These are phyloP conservation scores for Saturnispora ahearnii DNA, from an alignment of 805 yeast species.

Conservation along the genomic window DNA sequence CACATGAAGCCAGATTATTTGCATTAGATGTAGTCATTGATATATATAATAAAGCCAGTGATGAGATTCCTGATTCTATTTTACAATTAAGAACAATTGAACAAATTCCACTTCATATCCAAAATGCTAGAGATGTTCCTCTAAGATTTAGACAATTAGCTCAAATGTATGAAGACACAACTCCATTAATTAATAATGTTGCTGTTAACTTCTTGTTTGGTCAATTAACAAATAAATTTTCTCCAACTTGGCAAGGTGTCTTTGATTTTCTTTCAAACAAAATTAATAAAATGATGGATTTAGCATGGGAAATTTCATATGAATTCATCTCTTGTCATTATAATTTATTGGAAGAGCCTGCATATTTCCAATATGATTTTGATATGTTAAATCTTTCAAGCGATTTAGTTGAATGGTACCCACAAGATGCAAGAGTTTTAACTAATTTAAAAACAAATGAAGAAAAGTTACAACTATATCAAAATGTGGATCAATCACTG, in stretches of 20 bases:
- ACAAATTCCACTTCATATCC: constrained; percentile 59
- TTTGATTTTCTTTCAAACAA: constrained; percentile 48
- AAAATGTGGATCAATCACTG: constrained; percentile 29
- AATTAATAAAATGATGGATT: constrained; percentile 31
- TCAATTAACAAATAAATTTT: constrained; percentile 60
- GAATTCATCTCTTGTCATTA: constrained; percentile 26
- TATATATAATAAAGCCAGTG: constrained; percentile 27
- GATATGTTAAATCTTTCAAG: constrained; percentile 4
- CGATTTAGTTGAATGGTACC: constrained; percentile 30
- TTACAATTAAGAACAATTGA: constrained; percentile 53
- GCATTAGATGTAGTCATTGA: constrained; percentile 37
- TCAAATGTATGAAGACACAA: constrained; percentile 27
- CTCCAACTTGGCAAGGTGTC: constrained; percentile 80
- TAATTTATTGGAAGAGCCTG: constrained; percentile 10
- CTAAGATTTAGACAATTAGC: constrained; percentile 57
- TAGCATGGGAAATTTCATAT: constrained; percentile 49
- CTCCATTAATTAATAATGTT: constrained; percentile 22
- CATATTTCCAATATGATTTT: constrained; percentile 16
- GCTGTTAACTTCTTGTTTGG: constrained; percentile 55
- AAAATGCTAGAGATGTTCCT: constrained; percentile 65
- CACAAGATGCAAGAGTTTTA: constrained; percentile 37
- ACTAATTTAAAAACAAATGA: constrained; percentile 29
- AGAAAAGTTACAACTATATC: constrained; percentile 26
- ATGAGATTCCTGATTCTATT: constrained; percentile 18
- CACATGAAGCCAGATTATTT: constrained; percentile 39